phyloP scores from a whole-genome alignment of 2,329 filamentous ascomycete genomes.

The Botryotinia convoluta region DNA sequence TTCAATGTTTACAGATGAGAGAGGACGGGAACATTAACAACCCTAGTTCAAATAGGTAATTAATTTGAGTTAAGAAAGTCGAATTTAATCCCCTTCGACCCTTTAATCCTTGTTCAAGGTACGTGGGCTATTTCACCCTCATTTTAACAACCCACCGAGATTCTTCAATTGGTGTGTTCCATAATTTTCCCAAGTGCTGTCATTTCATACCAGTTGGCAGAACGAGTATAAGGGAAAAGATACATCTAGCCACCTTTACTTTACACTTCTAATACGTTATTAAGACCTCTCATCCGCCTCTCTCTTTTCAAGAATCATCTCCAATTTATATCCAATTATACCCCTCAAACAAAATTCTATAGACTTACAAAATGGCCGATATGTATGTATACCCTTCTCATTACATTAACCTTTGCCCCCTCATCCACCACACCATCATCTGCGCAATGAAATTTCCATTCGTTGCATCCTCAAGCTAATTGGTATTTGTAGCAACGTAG shows the following conservation, averaged over 20 bases:
- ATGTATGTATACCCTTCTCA: constrained; percentile 16
- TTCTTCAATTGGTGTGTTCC: not conserved
- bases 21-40: not conserved
- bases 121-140: not conserved
- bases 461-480: not conserved
- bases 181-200: not conserved
- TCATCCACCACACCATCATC: not conserved
- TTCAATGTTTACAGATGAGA: not conserved
- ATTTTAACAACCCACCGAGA: not conserved
- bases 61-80: not conserved
- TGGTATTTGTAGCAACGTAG: constrained; percentile 62
- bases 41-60: not conserved
- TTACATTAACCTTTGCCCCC: not conserved
- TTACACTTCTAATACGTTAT: not conserved
- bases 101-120: not conserved
- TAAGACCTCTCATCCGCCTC: not conserved
- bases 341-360: not conserved
- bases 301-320: not conserved
- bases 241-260: constrained; percentile 14
- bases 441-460: not conserved
- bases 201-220: not conserved
- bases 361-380: constrained; percentile 22
- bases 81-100: not conserved
- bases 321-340: not conserved
- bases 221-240: not conserved